Conservation (phyloP, 768 basidiomycete species). For the Hebeloma cylindrosporum region DNA sequence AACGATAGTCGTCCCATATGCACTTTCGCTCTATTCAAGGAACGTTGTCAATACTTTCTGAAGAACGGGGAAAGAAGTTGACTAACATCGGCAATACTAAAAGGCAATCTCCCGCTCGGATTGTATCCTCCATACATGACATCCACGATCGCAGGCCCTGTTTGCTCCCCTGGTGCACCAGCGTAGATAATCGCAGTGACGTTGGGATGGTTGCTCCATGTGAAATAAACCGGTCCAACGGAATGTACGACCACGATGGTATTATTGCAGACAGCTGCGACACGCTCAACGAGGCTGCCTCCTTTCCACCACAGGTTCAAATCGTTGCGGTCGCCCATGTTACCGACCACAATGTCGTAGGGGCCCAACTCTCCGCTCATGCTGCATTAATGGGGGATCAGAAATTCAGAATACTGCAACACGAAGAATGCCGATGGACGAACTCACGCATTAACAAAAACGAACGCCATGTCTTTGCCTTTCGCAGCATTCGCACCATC, state of each 20-base stretch:
- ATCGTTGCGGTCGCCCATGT: slow-evolving; percentile 60
- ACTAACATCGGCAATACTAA: slow-evolving; percentile 67
- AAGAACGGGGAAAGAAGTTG: not conserved
- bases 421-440: slow-evolving; percentile 12
- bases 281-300: slow-evolving; percentile 49
- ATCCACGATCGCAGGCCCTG: slow-evolving; percentile 75
- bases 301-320: slow-evolving; percentile 59
- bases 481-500: slow-evolving; percentile 39
- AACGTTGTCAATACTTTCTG: not conserved
- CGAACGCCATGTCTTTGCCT: slow-evolving; percentile 56
- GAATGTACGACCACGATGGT: slow-evolving; percentile 81
- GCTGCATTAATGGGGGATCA: slow-evolving; percentile 22
- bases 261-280: slow-evolving; percentile 70
- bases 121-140: slow-evolving; percentile 77
- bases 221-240: slow-evolving; percentile 72
- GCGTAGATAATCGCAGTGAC: slow-evolving; percentile 62
- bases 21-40: slow-evolving; percentile 31
- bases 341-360: slow-evolving; percentile 63
- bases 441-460: slow-evolving; percentile 57
- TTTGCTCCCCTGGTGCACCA: slow-evolving; percentile 68
- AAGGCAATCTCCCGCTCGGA: slow-evolving; percentile 71
- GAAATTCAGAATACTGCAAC: slow-evolving; percentile 33
- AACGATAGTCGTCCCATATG: slow-evolving; percentile 45
- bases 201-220: slow-evolving; percentile 77
- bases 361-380: slow-evolving; percentile 53